Base-by-base conservation (phyloP, 768 basidiomycete species). In the Hericium rajendrae region DNA sequence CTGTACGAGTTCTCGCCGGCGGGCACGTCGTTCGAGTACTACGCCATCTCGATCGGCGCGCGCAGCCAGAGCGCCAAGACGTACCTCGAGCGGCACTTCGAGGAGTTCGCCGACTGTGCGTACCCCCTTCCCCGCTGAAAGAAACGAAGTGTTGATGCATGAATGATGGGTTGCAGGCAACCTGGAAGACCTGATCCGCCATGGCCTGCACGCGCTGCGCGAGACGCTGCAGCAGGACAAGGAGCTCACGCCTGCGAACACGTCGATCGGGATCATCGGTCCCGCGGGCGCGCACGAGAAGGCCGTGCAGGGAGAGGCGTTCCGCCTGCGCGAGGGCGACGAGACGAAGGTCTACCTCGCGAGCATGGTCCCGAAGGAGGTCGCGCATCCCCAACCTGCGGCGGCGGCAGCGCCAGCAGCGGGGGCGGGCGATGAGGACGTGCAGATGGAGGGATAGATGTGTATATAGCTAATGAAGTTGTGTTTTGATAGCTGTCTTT, bases 161-260 rank as follows among this genome's bases (percentile, higher is more conserved):
- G 48, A 51, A 52, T 5, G 51, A 15, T 38, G 20, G 50, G 37
- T 54, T 41, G 55, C 68, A 95, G 94, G 84, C 69, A 80, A 82
- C 43, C 76, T 97, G 53, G 89, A 94, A 69, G 86, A 93, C 41
- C 79, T 99, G 38, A 85, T 98, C 71, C 82, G 80, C 62, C 97
- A 99, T 67, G 97, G 97, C 15, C 79, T 99, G 40, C 89, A 94
- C 59, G 95, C 97, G 12, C 81, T 99, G 15, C 85, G 93, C 32
- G 95, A 98, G 70, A 98, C 97, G 2, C 82, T 99, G 39, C 97
- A 98, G 66, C 97, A 99, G 68, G 97, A 98, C 76, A 99, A 99
- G 71, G 93, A 91, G 66, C 84, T 98, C 57, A 94, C 86, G 16
- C 75, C 86, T 64, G 83, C 88, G 69, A 99, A 99, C 76, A 99